These are phyloP conservation scores for Clavariopsis aquatica DNA, from an alignment of 495 filamentous ascomycete genomes.

Conservation along the genomic window DNA sequence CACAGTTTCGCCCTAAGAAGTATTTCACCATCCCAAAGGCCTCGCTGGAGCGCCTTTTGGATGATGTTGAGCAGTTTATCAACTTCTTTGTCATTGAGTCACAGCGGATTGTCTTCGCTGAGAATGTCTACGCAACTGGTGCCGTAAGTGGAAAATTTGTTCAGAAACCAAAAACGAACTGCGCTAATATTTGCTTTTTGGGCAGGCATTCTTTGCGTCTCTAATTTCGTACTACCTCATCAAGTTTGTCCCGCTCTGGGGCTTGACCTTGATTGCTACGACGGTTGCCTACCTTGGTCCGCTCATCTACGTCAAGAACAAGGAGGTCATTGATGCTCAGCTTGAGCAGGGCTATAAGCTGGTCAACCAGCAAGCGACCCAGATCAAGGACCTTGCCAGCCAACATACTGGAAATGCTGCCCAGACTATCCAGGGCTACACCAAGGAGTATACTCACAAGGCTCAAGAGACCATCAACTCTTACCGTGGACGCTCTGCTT, in stretches of 20 bases:
- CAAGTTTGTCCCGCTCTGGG: constrained; percentile 93
- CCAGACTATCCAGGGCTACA: constrained; percentile 34
- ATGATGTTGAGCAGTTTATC: constrained; percentile 85
- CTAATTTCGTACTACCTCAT: constrained; percentile 91
- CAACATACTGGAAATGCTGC: constrained; percentile 65
- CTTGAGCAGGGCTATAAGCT: constrained; percentile 69
- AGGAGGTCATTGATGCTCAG: constrained; percentile 87
- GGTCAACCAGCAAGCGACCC: constrained; percentile 76
- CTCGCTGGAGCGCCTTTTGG: constrained; percentile 73
- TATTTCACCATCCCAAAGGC: constrained; percentile 92
- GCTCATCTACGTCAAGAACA: constrained; percentile 88
- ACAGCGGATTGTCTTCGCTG: constrained; percentile 90
- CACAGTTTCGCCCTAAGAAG: constrained; percentile 81
- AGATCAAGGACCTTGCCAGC: constrained; percentile 75
- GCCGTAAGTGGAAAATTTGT: constrained; percentile 61
- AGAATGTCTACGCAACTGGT: constrained; percentile 81
- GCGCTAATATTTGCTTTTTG: constrained; percentile 32
- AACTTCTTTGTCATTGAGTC: constrained; percentile 98
- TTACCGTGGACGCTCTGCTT: constrained; percentile 36
- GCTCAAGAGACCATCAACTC: constrained; percentile 33
- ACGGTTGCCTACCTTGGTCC: constrained; percentile 81
- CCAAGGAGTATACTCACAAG: constrained; percentile 36
- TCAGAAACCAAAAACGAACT: not conserved
- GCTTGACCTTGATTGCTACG: constrained; percentile 74
- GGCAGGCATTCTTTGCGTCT: constrained; percentile 72